A percentile compares a stretch with the other conserved stretches of the same genome.
phyloP scores from a whole-genome alignment of 2,329 filamentous ascomycete species.

The Dactylellina leptospora region DNA sequence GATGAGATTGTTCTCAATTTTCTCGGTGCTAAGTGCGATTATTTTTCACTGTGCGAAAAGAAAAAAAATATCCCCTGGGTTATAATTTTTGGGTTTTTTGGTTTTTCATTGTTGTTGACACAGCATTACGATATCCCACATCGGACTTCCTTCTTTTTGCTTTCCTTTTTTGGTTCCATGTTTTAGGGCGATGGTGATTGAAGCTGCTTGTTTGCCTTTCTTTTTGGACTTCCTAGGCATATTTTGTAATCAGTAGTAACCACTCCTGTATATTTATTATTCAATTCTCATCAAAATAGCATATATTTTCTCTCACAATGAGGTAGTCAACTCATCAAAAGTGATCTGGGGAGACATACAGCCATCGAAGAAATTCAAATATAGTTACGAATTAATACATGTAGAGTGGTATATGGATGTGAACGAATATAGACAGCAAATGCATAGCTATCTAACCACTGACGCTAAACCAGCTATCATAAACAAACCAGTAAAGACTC shows the following conservation, averaged over 20 bases:
- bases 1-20: constrained; percentile 23
- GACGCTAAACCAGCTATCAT: too few relatives aligned
- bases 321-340: too few relatives aligned
- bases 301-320: not conserved
- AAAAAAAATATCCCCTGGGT: constrained; percentile 20
- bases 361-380: too few relatives aligned
- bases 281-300: too few relatives aligned
- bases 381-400: too few relatives aligned
- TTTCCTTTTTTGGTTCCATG: constrained; percentile 1
- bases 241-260: constrained; percentile 37
- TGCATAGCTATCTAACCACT: too few relatives aligned
- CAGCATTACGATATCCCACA: constrained; percentile 45
- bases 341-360: too few relatives aligned
- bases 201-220: not conserved
- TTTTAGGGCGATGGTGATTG: constrained; percentile 28
- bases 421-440: too few relatives aligned
- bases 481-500: too few relatives aligned
- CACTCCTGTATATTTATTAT: constrained; percentile 42
- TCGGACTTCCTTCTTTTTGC: constrained; percentile 17
- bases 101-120: constrained; percentile 13
- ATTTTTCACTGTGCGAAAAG: constrained; percentile 6
- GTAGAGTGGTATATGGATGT: too few relatives aligned
- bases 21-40: not conserved
- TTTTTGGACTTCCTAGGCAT: constrained; percentile 9
- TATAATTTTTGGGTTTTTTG: constrained; percentile 6